Percentiles rank a stretch among this genome's conserved stretches.
Evolutionary conservation across 1,139 yeast species (phyloP).

Genomic region (Blastobotrys illinoisensis): DNA sequence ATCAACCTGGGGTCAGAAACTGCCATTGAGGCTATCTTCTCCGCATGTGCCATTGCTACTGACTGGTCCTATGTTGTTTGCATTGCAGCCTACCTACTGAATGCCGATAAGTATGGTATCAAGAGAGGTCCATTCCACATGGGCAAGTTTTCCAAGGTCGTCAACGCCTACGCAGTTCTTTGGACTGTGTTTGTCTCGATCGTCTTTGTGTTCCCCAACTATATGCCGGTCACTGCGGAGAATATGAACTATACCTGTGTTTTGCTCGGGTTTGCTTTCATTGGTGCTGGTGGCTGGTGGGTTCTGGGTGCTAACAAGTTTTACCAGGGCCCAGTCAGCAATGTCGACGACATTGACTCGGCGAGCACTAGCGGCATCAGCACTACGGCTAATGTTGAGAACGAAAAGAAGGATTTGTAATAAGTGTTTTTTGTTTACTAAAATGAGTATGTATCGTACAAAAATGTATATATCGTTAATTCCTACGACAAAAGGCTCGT

Average conservation of each 20-base stretch:
- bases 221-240: conserved; percentile 56
- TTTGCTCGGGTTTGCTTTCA: conserved; percentile 49
- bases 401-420: background rate
- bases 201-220: conserved; percentile 57
- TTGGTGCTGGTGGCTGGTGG: conserved; percentile 15
- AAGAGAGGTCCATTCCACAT: conserved; percentile 63
- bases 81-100: conserved; percentile 49
- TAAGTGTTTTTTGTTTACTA: background rate
- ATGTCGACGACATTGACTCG: conserved; percentile 6
- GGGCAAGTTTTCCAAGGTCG: conserved; percentile 51
- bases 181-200: conserved; percentile 25
- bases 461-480: background rate
- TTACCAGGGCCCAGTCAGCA: conserved; percentile 12
- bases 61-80: conserved; percentile 64
- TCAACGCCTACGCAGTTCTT: conserved; percentile 46
- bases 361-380: background rate
- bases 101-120: conserved; percentile 41
- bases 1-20: conserved; percentile 58
- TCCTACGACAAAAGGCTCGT: too few species aligned
- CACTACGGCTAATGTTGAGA: background rate
- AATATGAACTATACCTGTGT: conserved; percentile 66
- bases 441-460: too few species aligned
- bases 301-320: conserved; percentile 11
- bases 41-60: conserved; percentile 68
- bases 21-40: conserved; percentile 66